Percentiles rank a stretch among this genome's conserved stretches.
phyloP scores from a whole-genome alignment of 305 asterid species.

The Salvia sclarea region DNA sequence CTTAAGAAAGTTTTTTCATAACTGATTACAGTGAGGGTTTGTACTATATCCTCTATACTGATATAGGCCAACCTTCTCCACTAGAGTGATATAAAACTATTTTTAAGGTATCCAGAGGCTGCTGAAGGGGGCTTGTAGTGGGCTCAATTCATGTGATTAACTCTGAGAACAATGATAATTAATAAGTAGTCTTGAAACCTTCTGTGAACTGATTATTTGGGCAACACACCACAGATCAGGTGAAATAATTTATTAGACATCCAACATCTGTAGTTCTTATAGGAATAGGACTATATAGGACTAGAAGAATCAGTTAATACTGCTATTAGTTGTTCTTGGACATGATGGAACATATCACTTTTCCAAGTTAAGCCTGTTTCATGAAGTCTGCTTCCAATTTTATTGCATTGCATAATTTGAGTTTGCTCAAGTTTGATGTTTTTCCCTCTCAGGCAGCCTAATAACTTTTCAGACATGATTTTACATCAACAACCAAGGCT shows the following conservation, averaged over 20 bases:
- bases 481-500: background rate
- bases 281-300: too few relatives aligned
- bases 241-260: background rate
- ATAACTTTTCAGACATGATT: background rate
- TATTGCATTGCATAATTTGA: background rate
- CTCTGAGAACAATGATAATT: background rate
- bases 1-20: background rate
- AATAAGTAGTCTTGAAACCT: background rate
- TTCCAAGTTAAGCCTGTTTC: background rate
- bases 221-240: background rate
- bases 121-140: background rate
- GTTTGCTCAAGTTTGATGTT: too few relatives aligned
- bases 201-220: background rate
- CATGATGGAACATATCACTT: background rate
- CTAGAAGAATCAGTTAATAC: background rate
- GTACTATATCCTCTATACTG: background rate
- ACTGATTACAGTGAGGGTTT: background rate
- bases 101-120: background rate
- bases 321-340: background rate
- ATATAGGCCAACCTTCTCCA: background rate
- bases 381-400: background rate
- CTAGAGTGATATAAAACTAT: background rate
- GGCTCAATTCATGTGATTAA: background rate
- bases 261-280: background rate
- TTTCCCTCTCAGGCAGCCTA: background rate